Evolutionary conservation across 2,329 filamentous ascomycete genomes (phyloP).

Genomic region (Tolypocladium album): DNA sequence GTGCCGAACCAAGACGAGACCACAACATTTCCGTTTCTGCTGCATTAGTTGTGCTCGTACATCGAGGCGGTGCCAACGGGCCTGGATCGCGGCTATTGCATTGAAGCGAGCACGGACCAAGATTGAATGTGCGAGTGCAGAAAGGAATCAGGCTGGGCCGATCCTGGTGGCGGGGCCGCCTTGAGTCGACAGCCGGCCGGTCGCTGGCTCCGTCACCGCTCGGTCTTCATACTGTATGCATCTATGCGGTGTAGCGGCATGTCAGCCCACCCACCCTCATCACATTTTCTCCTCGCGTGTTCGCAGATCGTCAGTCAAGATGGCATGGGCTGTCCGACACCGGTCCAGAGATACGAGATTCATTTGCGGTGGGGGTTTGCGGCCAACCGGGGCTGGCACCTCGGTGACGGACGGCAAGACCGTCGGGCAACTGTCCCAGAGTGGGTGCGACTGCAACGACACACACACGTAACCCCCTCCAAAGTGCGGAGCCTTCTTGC

Average conservation of each 20-base stretch:
- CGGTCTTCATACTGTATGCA: not conserved
- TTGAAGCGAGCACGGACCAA: not conserved
- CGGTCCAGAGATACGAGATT: not conserved
- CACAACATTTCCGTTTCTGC: not conserved
- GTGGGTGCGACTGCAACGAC: not conserved
- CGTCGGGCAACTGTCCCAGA: not conserved
- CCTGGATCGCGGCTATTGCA: not conserved
- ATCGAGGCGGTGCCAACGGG: not conserved
- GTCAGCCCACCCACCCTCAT: not conserved
- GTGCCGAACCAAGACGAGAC: not conserved
- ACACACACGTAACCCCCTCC: not conserved
- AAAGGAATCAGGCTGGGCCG: not conserved
- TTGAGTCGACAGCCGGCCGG: not conserved
- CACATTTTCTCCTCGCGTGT: not conserved
- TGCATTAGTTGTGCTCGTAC: not conserved
- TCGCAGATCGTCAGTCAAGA: not conserved
- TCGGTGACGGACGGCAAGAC: not conserved
- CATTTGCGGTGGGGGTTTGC: not conserved
- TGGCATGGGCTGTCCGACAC: not conserved
- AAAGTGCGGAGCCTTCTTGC: not conserved
- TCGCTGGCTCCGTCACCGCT: not conserved
- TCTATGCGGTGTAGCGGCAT: not conserved
- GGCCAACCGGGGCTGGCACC: not conserved
- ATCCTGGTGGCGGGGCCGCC: not conserved
- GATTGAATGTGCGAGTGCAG: not conserved